These are phyloP conservation scores for Fusarium mundagurra DNA, from an alignment of 2,329 filamentous ascomycete genomes.

Conservation along the genomic window DNA sequence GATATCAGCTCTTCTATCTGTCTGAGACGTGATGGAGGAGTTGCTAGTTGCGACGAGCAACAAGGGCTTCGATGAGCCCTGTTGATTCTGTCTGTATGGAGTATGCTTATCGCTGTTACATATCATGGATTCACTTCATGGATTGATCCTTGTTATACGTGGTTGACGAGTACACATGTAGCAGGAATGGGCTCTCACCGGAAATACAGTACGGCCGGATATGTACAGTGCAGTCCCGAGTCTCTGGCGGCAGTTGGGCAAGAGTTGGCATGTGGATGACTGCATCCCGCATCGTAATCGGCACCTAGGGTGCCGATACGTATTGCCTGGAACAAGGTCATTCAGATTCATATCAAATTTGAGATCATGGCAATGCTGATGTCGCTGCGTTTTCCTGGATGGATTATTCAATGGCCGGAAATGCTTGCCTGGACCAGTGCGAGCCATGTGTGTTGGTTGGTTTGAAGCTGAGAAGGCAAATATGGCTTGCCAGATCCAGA, in stretches of 20 bases:
- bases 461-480: not conserved
- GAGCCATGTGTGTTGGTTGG: not conserved
- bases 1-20: constrained; percentile 27
- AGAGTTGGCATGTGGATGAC: constrained; percentile 39
- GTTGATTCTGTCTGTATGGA: not conserved
- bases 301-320: constrained; percentile 1
- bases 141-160: not conserved
- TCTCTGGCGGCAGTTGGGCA: constrained; percentile 26
- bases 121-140: not conserved
- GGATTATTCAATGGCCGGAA: not conserved
- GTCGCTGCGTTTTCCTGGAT: not conserved
- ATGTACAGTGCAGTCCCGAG: constrained; percentile 11
- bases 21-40: constrained; percentile 2
- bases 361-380: not conserved
- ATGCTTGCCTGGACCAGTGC: not conserved
- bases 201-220: not conserved
- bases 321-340: not conserved
- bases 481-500: not conserved
- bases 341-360: not conserved
- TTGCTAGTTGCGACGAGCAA: constrained; percentile 10
- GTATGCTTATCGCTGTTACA: not conserved
- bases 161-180: constrained; percentile 14
- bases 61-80: constrained; percentile 16
- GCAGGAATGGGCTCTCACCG: constrained; percentile 34
- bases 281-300: constrained; percentile 26